Base-by-base conservation (phyloP, 306 rosid genomes). In the Corylus heterophylla region DNA sequence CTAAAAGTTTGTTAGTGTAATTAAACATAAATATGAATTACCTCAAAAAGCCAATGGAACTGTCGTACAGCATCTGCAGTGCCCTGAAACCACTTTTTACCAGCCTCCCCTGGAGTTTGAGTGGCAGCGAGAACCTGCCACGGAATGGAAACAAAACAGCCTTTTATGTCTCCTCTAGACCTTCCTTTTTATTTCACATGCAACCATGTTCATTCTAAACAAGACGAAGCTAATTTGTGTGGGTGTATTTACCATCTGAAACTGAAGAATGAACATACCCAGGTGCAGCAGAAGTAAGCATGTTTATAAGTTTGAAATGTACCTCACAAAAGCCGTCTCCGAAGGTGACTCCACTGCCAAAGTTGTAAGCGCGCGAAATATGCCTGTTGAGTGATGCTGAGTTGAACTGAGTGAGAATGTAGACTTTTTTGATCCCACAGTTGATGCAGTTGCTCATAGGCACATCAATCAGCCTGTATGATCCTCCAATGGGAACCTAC, bases 31-130 rank as follows among this genome's bases (percentile, higher is more conserved):
- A 42, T 8, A 39, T 39, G 50, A 42, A 44, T 67, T 82, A 92
- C 98, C 98, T 94, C 98, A 80, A 94, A 94, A 78, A 92, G 97
- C 97, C 98, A 94, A 81, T 94, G 97, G 88, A 94, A 94, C 81
- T 94, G 98, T n/a, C 98, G 58, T 64, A 92, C 97, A n/a, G 98
- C 98, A 78, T 94, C 98, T 74, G 98, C 98, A 49, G 97, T 92
- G 69, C 97, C 98, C 81, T 82, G 98, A 85, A 94, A 94, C 98
- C 98, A 94, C 68, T 5, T 89, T 83, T 92, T 80, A 72, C 98
- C 97, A 29, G 83, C 87, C 86, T 74, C 97, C 48, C 98, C 98
- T 37, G 97, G 97, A 59, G 98, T 92, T 89, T 94, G 98, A 77
- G 97, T 94, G 77, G 98, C 98, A 49, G 98, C 98, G 79, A 94